These are phyloP conservation scores for Boletus rufocinnamomeus DNA, from an alignment of 768 basidiomycete genomes.

Conservation along the genomic window DNA sequence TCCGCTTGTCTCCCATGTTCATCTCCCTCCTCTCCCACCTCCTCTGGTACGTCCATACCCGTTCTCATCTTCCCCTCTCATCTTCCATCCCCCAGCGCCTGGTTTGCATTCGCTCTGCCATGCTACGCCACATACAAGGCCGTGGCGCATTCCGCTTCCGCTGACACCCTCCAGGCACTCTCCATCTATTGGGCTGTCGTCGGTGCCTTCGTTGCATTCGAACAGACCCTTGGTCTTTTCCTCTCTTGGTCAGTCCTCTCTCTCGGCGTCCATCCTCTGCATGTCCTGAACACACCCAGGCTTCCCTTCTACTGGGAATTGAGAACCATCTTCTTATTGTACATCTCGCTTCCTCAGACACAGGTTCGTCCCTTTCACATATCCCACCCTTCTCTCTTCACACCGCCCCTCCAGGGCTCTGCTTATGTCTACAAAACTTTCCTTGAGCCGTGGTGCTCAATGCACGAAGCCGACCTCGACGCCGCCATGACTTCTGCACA, in stretches of 20 bases:
- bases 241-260: conserved; percentile 56
- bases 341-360: conserved; percentile 67
- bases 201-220: conserved; percentile 59
- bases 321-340: conserved; percentile 67
- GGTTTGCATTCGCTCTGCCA: conserved; percentile 70
- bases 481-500: conserved; percentile 57
- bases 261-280: not conserved
- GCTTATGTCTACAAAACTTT: conserved; percentile 62
- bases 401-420: conserved; percentile 52
- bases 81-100: conserved; percentile 46
- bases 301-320: conserved; percentile 77
- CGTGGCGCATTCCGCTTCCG: conserved; percentile 51
- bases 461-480: conserved; percentile 63
- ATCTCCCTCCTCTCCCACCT: conserved; percentile 50
- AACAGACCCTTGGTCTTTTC: conserved; percentile 63
- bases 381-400: conserved; percentile 6
- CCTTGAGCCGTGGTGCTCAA: conserved; percentile 59
- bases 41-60: conserved; percentile 41
- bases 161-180: conserved; percentile 58
- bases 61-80: not conserved
- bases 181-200: conserved; percentile 66
- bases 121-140: conserved; percentile 69
- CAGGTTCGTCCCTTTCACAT: conserved; percentile 44
- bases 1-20: conserved; percentile 42
- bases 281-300: conserved; percentile 42